Percentiles rank a stretch among this genome's conserved stretches.
phyloP scores from a whole-genome alignment of 768 basidiomycete genomes.

The Leccinum subgranulosum region DNA sequence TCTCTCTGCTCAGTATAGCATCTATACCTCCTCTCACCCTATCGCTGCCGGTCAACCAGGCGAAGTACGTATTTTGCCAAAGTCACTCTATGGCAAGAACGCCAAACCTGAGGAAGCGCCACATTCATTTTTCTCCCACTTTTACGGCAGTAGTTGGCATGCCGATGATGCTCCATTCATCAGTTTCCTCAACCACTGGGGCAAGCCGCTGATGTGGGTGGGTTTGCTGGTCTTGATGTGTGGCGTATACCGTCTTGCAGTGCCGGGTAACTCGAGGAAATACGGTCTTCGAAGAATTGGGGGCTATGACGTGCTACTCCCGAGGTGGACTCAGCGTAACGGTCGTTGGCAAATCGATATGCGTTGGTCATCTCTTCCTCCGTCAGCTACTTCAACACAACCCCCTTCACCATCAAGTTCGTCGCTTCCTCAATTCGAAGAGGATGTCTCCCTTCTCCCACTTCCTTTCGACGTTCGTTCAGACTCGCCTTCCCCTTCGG shows the following conservation, averaged over 20 bases:
- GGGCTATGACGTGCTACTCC: constrained; percentile 76
- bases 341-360: constrained; percentile 75
- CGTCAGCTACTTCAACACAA: constrained; percentile 38
- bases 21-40: constrained; percentile 72
- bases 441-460: constrained; percentile 52
- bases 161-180: constrained; percentile 98
- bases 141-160: constrained; percentile 98
- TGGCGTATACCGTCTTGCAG: constrained; percentile 56
- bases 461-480: constrained; percentile 59
- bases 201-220: constrained; percentile 84
- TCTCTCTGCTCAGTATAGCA: constrained; percentile 88
- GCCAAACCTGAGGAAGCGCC: constrained; percentile 79
- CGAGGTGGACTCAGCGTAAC: constrained; percentile 66
- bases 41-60: constrained; percentile 50
- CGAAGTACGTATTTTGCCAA: constrained; percentile 89
- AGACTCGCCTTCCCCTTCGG: constrained; percentile 54
- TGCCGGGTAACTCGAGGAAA: constrained; percentile 59
- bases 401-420: constrained; percentile 47
- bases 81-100: constrained; percentile 97
- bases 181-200: constrained; percentile 85
- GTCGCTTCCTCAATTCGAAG: constrained; percentile 48
- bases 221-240: constrained; percentile 69
- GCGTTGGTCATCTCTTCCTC: constrained; percentile 48
- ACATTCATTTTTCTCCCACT: constrained; percentile 94
- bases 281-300: constrained; percentile 58